phyloP scores from a whole-genome alignment of 140 eudicot species.

The Bidens hawaiensis region DNA sequence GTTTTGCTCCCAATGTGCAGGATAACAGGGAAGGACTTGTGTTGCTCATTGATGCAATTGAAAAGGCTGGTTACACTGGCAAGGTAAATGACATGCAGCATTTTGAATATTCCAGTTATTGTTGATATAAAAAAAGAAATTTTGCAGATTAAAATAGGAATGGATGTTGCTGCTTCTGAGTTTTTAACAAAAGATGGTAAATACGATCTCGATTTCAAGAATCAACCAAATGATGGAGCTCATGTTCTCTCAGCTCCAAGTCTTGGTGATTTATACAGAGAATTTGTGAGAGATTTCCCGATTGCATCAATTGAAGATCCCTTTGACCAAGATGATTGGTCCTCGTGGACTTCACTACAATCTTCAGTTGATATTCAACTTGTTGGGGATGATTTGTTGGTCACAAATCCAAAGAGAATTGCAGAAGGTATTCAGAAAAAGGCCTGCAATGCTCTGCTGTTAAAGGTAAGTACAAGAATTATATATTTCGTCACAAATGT shows the following conservation, averaged over 20 bases:
- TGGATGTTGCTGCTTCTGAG: constrained; percentile 99
- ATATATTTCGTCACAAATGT: not conserved
- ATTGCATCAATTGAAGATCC: constrained; percentile 96
- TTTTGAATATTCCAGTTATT: not conserved
- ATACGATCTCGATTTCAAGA: constrained; percentile 86
- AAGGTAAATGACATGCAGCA: constrained; percentile 41
- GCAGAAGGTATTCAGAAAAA: constrained; percentile 81
- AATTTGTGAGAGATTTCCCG: constrained; percentile 78
- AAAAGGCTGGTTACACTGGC: constrained; percentile 95
- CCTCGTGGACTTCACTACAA: constrained; percentile 73
- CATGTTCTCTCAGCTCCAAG: constrained; percentile 70
- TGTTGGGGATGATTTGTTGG: constrained; percentile 95
- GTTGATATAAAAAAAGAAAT: not conserved
- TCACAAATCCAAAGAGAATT: constrained; percentile 84
- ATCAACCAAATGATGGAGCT: constrained; percentile 89
- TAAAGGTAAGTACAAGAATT: constrained; percentile 47
- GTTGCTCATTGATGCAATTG: constrained; percentile 84
- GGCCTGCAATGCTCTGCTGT: constrained; percentile 82
- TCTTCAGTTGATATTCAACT: constrained; percentile 83
- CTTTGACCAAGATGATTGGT: constrained; percentile 98
- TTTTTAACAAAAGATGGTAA: constrained; percentile 79
- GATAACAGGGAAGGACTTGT: constrained; percentile 89
- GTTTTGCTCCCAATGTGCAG: constrained; percentile 93
- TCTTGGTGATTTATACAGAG: constrained; percentile 70
- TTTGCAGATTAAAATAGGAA: constrained; percentile 85